A percentile compares a stretch with the other conserved stretches of the same genome.
Conservation (phyloP, 495 filamentous ascomycete genomes). For the Xylaria telfairii region DNA sequence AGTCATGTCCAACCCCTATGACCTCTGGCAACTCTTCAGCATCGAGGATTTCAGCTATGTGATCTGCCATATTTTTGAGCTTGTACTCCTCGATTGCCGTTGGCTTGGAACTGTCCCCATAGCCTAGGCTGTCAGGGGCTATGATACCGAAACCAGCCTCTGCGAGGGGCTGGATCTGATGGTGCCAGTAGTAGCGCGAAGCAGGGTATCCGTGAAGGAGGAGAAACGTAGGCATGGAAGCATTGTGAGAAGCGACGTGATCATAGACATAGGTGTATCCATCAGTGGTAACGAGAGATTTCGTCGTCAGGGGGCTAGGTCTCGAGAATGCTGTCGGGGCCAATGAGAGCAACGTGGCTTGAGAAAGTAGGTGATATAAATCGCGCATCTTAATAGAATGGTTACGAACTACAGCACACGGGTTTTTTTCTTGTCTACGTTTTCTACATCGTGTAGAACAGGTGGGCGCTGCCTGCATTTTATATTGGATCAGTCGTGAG, state of each 20-base stretch:
- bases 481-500: neutral
- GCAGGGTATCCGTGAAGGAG: conserved; percentile 49
- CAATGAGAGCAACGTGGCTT: neutral
- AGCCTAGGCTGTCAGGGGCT: conserved; percentile 53
- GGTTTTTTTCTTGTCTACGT: neutral
- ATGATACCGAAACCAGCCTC: conserved; percentile 47
- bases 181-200: conserved; percentile 48
- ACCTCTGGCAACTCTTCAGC: conserved; percentile 30
- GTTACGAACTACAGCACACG: neutral
- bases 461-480: neutral
- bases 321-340: neutral
- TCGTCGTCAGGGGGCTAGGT: neutral
- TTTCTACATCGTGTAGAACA: no score
- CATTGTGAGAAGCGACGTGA: neutral
- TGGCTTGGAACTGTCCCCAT: conserved; percentile 51
- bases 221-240: conserved; percentile 34
- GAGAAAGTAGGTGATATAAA: neutral
- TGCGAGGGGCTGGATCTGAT: conserved; percentile 42
- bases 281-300: conserved; percentile 4
- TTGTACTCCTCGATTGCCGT: conserved; percentile 38
- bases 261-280: neutral
- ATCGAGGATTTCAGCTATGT: conserved; percentile 44
- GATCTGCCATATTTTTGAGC: conserved; percentile 39
- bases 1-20: conserved; percentile 46
- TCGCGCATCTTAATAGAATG: neutral